Base-by-base conservation (phyloP, 2,329 filamentous ascomycete genomes). In the Neofusicoccum laricinum region DNA sequence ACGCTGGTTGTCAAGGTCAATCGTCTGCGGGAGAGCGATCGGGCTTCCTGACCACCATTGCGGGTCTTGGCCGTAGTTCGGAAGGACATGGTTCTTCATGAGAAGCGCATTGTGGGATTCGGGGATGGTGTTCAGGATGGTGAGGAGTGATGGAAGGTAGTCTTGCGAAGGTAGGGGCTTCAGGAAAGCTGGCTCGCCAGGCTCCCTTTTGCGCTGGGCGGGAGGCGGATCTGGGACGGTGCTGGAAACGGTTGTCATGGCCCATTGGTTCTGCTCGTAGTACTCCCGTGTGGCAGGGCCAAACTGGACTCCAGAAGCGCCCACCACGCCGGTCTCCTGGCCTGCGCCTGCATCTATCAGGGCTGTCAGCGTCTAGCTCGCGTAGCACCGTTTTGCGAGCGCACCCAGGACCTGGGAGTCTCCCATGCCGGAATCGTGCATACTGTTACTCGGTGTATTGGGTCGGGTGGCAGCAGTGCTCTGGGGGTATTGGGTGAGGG, bases 31-130 rank as follows among this genome's bases (percentile, higher is more conserved):
- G 14, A 81, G 72, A 34, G 80, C 75, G 30, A 86, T 82, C 0
- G 80, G 71, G 34, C 79, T 80, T 19, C 87, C 87, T 68, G 82
- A 84, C 86, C 87, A 89, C 87, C 87, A 89, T 11, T 86, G 82
- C 1, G 78, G 68, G 65, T 87, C 81, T 61, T 81, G 73, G 48
- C 84, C 85, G 68, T 89, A 89, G 64, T 83, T 78, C 2, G 51
- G 45, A 5, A 61, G 46, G 14, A 45, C 5, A 25, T 64, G 63
- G 2, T 34, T 30, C 41, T 64, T 64, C 45, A 64, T 36, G 21
- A 88, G 72, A 10, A 89, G 77, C 8, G 83, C 82, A 70, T 88
- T 85, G 64, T 86, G 80, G 19, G 82, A 84, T 34, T 84, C 74
- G 3, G 86, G 86, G 63, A 89, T 87, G 19, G 82, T 80, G 69